Percentiles rank a stretch among this genome's conserved stretches.
Evolutionary conservation across 768 basidiomycete species (phyloP).

Genomic region (Lactifluus piperatus): DNA sequence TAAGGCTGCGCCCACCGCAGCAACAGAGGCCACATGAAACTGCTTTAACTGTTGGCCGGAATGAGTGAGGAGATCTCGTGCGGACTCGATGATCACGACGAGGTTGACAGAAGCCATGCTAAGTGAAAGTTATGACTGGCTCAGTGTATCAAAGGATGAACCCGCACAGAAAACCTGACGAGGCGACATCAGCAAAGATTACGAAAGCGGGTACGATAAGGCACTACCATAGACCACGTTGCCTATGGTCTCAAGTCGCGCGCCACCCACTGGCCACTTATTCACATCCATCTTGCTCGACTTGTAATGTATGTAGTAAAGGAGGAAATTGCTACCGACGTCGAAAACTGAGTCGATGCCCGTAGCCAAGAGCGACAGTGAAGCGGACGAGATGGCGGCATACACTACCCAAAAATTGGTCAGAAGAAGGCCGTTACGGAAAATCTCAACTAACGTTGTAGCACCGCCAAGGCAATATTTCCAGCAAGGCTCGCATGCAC

Average conservation of each 20-base stretch:
- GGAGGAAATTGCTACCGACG: constrained; percentile 72
- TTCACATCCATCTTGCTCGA: constrained; percentile 62
- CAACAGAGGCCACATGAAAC: constrained; percentile 75
- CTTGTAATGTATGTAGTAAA: constrained; percentile 72
- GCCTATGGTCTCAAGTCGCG: constrained; percentile 83
- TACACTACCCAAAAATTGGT: constrained; percentile 50
- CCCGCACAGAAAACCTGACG: constrained; percentile 40
- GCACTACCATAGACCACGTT: constrained; percentile 72
- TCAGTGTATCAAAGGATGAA: not conserved
- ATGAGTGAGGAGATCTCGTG: constrained; percentile 58
- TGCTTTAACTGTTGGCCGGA: constrained; percentile 42
- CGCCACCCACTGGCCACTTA: constrained; percentile 89
- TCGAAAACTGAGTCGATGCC: constrained; percentile 85
- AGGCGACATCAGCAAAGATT: not conserved
- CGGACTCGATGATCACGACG: constrained; percentile 83
- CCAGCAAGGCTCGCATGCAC: constrained; percentile 73
- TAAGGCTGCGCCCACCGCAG: constrained; percentile 77
- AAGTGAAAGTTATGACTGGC: constrained; percentile 3
- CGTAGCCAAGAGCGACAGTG: constrained; percentile 82
- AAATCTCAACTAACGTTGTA: constrained; percentile 57
- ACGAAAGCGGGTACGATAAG: constrained; percentile 9
- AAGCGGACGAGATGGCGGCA: constrained; percentile 77
- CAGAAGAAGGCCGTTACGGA: not conserved
- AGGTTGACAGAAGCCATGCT: constrained; percentile 92
- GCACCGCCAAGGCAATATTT: constrained; percentile 62